phyloP scores from a whole-genome alignment of 2,329 filamentous ascomycete species.

The Hypoxylon sp. region DNA sequence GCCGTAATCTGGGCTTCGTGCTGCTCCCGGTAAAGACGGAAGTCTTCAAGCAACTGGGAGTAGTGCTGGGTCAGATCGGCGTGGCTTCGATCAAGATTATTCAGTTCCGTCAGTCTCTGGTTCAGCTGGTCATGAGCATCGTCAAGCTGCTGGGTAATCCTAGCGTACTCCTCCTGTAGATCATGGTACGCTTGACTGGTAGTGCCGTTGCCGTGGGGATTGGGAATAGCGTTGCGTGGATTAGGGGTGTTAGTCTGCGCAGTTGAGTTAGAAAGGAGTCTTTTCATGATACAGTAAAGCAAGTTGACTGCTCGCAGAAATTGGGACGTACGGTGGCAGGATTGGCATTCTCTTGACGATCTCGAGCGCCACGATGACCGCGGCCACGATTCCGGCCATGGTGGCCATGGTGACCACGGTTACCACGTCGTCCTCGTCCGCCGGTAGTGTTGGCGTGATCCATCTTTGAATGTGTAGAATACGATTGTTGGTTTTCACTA shows the following conservation, averaged over 20 bases:
- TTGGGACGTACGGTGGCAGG: not conserved
- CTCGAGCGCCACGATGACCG: not conserved
- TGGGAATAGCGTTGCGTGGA: not conserved
- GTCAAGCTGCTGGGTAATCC: not conserved
- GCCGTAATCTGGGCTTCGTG: not conserved
- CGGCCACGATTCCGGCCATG: conserved; percentile 5
- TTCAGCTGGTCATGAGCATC: not conserved
- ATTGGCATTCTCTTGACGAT: not conserved
- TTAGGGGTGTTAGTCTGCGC: not conserved
- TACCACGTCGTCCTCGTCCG: not conserved
- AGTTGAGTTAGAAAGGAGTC: not conserved
- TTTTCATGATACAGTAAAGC: not conserved
- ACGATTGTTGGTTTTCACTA: not conserved
- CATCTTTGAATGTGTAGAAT: not conserved
- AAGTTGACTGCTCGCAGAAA: not conserved
- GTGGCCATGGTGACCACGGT: not conserved
- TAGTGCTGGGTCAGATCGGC: not conserved
- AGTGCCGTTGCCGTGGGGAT: not conserved
- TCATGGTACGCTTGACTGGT: not conserved
- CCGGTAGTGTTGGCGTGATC: not conserved
- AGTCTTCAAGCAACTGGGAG: not conserved
- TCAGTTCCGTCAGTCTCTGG: not conserved
- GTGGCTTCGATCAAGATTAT: not conserved
- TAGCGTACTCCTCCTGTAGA: not conserved
- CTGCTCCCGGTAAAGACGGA: not conserved